These are phyloP conservation scores for Pelargonium fulgidum DNA, from an alignment of 441 rosid genomes.

Conservation along the genomic window DNA sequence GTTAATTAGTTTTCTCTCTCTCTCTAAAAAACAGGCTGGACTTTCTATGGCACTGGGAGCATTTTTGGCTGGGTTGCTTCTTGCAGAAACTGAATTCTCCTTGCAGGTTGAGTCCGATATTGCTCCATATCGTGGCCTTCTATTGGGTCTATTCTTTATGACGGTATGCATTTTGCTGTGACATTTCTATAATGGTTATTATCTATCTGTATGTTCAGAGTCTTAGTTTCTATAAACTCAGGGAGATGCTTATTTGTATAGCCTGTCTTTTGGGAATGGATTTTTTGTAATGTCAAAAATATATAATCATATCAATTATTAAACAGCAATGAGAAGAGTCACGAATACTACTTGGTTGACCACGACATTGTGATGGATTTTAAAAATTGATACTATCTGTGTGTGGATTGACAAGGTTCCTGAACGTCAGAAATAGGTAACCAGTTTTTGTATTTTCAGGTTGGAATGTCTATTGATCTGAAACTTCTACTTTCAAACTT, in stretches of 20 bases:
- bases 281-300: not conserved
- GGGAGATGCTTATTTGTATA: not conserved
- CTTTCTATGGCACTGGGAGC: conserved; percentile 99
- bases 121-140: conserved; percentile 97
- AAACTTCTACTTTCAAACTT: conserved; percentile 86
- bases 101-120: conserved; percentile 99
- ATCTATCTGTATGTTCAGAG: not conserved
- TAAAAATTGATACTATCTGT: conserved; percentile 15
- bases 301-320: not conserved
- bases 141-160: conserved; percentile 98
- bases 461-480: conserved; percentile 99
- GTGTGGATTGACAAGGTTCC: conserved; percentile 18
- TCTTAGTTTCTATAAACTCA: not conserved
- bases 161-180: conserved; percentile 46
- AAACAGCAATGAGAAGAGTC: not conserved
- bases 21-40: conserved; percentile 68
- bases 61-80: conserved; percentile 94
- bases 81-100: conserved; percentile 98
- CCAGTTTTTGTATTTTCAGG: conserved; percentile 46
- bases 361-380: conserved; percentile 12
- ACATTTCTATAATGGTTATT: not conserved
- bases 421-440: conserved; percentile 25
- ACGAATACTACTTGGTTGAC: conserved; percentile 3
- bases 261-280: not conserved
- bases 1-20: conserved; percentile 3